A percentile compares a stretch with the other conserved stretches of the same genome.
These are phyloP conservation scores for Fusarium odoratissimum DNA, from an alignment of 2,329 filamentous ascomycete species.

Conservation along the genomic window DNA sequence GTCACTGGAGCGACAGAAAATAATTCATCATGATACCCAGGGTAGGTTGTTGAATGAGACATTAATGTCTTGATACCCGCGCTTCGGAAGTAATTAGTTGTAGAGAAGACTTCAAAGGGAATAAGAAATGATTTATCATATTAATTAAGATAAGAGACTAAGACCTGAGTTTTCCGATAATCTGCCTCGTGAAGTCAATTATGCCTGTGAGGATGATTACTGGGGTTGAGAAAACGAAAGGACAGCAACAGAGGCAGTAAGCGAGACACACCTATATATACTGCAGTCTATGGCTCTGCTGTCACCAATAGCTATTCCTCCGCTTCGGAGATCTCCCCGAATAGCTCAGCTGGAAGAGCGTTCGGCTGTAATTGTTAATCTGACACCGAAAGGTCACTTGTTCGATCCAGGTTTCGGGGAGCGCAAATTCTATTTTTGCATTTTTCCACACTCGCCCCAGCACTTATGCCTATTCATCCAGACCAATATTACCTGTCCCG, in stretches of 20 bases:
- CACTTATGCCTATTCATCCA: not conserved
- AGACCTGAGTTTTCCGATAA: fast-evolving
- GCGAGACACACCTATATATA: not conserved
- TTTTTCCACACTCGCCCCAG: not conserved
- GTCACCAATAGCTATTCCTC: slow-evolving; percentile 1
- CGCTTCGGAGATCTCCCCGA: slow-evolving; percentile 17
- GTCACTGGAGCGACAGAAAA: slow-evolving; percentile 16
- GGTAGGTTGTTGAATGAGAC: too few species aligned
- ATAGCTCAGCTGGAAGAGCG: slow-evolving; percentile 34
- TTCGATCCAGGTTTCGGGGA: slow-evolving; percentile 33
- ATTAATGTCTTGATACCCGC: fast-evolving
- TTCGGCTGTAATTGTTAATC: slow-evolving; percentile 28
- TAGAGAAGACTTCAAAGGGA: fast-evolving
- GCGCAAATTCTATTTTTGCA: not conserved
- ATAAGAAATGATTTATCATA: fast-evolving
- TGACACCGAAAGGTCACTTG: slow-evolving; percentile 29
- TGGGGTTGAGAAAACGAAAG: too few species aligned
- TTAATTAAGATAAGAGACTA: fast-evolving
- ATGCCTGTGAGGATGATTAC: fast-evolving
- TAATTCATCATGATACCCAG: slow-evolving; percentile 12
- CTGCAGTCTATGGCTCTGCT: fast-evolving
- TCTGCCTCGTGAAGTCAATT: fast-evolving
- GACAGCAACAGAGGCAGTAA: too few species aligned
- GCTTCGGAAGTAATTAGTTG: fast-evolving
- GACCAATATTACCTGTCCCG: not conserved